Evolutionary conservation across 2,329 filamentous ascomycete genomes (phyloP).

Genomic region (Ascochyta koolunga): DNA sequence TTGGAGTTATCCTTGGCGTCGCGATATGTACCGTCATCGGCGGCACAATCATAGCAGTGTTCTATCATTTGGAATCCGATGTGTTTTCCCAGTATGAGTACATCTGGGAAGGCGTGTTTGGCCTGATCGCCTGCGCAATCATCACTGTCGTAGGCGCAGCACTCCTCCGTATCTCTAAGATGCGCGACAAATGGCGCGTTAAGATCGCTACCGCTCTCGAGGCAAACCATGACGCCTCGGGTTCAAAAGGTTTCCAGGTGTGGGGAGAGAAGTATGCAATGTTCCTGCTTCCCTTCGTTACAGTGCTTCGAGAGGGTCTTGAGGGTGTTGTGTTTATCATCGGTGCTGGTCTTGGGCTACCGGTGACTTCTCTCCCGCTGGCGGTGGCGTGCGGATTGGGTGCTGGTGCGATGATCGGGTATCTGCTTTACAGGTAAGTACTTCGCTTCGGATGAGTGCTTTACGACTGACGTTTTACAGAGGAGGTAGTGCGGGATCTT

Average conservation of each 20-base stretch:
- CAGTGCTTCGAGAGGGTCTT: slow-evolving; percentile 79
- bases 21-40: slow-evolving; percentile 68
- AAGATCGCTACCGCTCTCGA: slow-evolving; percentile 76
- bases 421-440: slow-evolving; percentile 60
- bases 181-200: slow-evolving; percentile 84
- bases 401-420: slow-evolving; percentile 71
- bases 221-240: slow-evolving; percentile 51
- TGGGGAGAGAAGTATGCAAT: slow-evolving; percentile 79
- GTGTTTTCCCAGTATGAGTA: slow-evolving; percentile 72
- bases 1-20: slow-evolving; percentile 57
- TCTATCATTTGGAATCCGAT: slow-evolving; percentile 71
- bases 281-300: slow-evolving; percentile 84
- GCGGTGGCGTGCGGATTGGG: slow-evolving; percentile 74
- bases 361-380: slow-evolving; percentile 75
- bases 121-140: slow-evolving; percentile 75
- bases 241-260: slow-evolving; percentile 58
- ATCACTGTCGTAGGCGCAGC: slow-evolving; percentile 80
- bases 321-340: slow-evolving; percentile 85
- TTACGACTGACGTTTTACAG: neutral
- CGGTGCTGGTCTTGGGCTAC: slow-evolving; percentile 77
- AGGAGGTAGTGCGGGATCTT: slow-evolving; percentile 63
- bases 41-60: slow-evolving; percentile 69
- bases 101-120: slow-evolving; percentile 80
- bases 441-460: slow-evolving; percentile 56
- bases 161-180: slow-evolving; percentile 77